Evolutionary conservation across 805 yeast genomes (phyloP).

Genomic region (Yamadazyma tumulicola): DNA sequence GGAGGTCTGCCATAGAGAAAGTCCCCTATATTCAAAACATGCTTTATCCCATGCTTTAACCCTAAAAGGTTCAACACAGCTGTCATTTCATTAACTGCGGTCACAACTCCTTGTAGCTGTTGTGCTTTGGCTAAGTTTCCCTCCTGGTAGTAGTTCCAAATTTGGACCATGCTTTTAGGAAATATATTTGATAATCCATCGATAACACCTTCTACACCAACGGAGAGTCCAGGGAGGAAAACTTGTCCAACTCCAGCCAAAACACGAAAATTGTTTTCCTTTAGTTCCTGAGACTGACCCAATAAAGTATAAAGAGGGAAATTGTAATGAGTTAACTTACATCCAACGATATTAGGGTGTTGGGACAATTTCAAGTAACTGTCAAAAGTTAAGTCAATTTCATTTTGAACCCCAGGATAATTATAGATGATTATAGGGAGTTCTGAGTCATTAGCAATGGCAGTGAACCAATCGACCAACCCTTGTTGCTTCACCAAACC

Average conservation of each 20-base stretch:
- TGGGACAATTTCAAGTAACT: constrained; percentile 40
- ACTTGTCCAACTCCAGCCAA: constrained; percentile 54
- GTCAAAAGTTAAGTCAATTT: constrained; percentile 33
- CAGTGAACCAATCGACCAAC: constrained; percentile 40
- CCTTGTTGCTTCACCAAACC: constrained; percentile 42
- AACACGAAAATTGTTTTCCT: constrained; percentile 35
- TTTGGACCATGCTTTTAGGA: constrained; percentile 46
- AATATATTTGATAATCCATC: constrained; percentile 52
- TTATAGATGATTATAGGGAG: constrained; percentile 45
- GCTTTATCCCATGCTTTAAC: constrained; percentile 39
- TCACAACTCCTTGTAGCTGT: constrained; percentile 38
- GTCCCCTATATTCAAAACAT: constrained; percentile 39
- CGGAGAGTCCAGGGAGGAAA: constrained; percentile 44
- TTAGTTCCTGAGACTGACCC: constrained; percentile 39
- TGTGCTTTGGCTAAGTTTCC: constrained; percentile 43
- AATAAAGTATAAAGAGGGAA: constrained; percentile 46
- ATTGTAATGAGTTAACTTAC: constrained; percentile 52
- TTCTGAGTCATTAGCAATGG: constrained; percentile 40
- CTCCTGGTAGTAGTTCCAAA: constrained; percentile 33
- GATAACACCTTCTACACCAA: constrained; percentile 48
- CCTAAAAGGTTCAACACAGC: constrained; percentile 45
- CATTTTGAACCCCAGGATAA: constrained; percentile 48
- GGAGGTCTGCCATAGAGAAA: constrained; percentile 48
- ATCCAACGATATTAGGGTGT: constrained; percentile 49
- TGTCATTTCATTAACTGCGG: constrained; percentile 46